Conservation (phyloP, 768 basidiomycete genomes). For the Naganishia randhawae region DNA sequence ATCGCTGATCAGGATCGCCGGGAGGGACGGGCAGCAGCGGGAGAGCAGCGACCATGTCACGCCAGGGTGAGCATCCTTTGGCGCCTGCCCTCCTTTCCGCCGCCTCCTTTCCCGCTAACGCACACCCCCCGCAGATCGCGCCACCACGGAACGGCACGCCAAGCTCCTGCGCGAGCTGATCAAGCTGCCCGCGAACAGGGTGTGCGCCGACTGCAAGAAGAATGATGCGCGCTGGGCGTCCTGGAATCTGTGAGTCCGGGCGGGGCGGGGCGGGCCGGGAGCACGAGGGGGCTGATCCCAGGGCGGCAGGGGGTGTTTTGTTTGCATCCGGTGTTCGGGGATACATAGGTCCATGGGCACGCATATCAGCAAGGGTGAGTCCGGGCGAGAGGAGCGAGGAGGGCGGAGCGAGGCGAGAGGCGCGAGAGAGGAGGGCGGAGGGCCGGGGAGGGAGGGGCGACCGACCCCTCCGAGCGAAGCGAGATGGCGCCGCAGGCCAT, state of each 20-base stretch:
- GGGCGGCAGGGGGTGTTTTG: conserved; percentile 81
- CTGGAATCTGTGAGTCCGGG: conserved; percentile 84
- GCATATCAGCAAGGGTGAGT: conserved; percentile 71
- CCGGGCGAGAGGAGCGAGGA: conserved; percentile 32
- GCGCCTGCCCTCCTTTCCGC: not conserved
- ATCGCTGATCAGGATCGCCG: no score
- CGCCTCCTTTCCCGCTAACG: conserved; percentile 6
- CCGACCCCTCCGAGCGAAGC: no score
- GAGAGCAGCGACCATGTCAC: conserved; percentile 32
- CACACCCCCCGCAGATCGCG: conserved; percentile 60
- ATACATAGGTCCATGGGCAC: conserved; percentile 98
- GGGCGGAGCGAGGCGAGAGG: no score
- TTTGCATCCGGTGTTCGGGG: conserved; percentile 96
- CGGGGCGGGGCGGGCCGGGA: no score
- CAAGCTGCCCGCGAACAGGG: conserved; percentile 83
- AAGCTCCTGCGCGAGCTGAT: conserved; percentile 78
- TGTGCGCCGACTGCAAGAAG: conserved; percentile 93
- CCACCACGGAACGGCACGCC: conserved; percentile 74
- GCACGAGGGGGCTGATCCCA: no score
- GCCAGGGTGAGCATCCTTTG: conserved; percentile 35
- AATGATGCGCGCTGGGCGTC: conserved; percentile 98
- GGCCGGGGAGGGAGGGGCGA: no score
- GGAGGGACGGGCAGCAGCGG: no score
- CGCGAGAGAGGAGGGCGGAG: no score
- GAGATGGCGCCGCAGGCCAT: not conserved